Base-by-base conservation (phyloP, 2,329 filamentous ascomycete species). In the Alternaria novae-zelandiae region DNA sequence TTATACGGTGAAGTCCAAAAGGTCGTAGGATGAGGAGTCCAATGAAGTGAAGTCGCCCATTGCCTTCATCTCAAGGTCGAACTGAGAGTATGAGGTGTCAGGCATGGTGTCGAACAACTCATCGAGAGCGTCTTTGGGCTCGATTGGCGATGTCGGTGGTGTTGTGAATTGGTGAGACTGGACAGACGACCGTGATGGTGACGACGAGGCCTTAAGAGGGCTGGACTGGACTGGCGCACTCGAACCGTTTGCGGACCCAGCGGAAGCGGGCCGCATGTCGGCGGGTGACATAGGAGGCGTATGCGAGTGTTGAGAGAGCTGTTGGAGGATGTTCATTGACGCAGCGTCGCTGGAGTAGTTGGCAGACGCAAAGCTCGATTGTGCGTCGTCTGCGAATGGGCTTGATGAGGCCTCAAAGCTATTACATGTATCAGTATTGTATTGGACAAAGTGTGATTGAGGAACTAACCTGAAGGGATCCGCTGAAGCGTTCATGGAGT, bases 11-110 rank as follows among this genome's bases (percentile, higher is more conserved):
- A 80, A 80, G 65, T 79, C 75, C 63, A 80, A 67, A 44, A 79
- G 74, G 54, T 79, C 76, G 63, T 76, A 79, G 12, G 65, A 68
- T 28, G 62, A 66, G 11, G 68, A 67, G 59, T 80, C 77, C 11
- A 76, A 57, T 7, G 71, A 74, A 20, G 74, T 70, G 50, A 77
- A 78, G 12, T 79, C 77, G 50, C 70, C 69, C 73, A 80, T 78
- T 2, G 78, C 78, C 60, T 79, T 78, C 76, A 80, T 78, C 67
- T 79, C 78, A 20, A 80, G 74, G 20, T 80, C 78, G 43, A 79
- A 80, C 23, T 79, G 77, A 17, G 78, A 79, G 59, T 74, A 78
- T 6, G 72, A 69, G 49, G 62, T 71, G 36, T 79, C 76, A 4
- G 73, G 73, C 36, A 77, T 66, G 2, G 69, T 64, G 58, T 73